phyloP scores from a whole-genome alignment of 306 rosid species.

The Carpinus viminea region DNA sequence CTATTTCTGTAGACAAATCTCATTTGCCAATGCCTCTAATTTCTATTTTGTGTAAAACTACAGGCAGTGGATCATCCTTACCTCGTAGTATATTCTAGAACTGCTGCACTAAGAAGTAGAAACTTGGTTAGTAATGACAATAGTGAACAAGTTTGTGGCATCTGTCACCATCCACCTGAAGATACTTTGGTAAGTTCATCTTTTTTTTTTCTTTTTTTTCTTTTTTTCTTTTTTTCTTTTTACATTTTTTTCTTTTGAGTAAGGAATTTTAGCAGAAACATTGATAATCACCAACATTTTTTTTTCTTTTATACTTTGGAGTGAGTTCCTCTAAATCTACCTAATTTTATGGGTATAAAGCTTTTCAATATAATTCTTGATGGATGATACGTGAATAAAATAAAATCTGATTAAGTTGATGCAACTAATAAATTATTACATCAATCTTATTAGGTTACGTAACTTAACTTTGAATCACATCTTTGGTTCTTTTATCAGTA shows the following conservation, averaged over 20 bases:
- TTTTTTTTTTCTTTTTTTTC: not conserved
- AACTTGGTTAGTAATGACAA: constrained; percentile 25
- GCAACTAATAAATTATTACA: not conserved
- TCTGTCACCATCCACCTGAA: constrained; percentile 76
- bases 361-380: not conserved
- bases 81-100: constrained; percentile 81
- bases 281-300: not conserved
- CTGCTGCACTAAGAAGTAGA: constrained; percentile 49
- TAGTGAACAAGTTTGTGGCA: constrained; percentile 62
- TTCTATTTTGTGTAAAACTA: constrained; percentile 15
- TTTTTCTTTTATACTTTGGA: no score
- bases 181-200: constrained; percentile 64
- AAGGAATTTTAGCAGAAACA: not conserved
- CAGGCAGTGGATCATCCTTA: constrained; percentile 94
- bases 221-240: no score
- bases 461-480: no score
- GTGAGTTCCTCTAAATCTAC: no score
- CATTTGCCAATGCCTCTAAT: not conserved
- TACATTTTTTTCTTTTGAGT: not conserved
- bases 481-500: no score
- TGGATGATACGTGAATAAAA: not conserved
- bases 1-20: not conserved
- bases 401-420: not conserved
- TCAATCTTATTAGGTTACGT: not conserved
- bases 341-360: not conserved